Conservation (phyloP, 352 stramenopile genomes). For the Pilasporangium apinafurcum region DNA sequence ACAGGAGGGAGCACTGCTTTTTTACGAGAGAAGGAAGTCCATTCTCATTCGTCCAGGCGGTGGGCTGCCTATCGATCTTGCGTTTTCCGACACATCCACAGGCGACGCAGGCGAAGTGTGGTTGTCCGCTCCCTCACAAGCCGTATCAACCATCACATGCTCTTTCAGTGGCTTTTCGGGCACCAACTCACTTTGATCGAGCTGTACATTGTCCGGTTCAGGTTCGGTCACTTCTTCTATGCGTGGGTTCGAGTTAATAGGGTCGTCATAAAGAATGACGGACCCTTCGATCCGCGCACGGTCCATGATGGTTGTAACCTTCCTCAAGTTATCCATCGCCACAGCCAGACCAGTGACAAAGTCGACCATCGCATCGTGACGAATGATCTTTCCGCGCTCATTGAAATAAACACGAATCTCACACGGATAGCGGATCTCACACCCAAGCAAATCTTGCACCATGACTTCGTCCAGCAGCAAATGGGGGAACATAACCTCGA, state of each 20-base stretch:
- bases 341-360: conserved; percentile 31
- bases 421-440: conserved; percentile 26
- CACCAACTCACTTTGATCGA: no score
- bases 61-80: no score
- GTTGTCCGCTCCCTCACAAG: no score
- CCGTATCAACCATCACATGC: no score
- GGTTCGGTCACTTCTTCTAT: no score
- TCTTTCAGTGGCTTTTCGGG: no score
- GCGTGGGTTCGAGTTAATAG: background rate
- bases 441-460: conserved; percentile 18
- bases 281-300: conserved; percentile 7
- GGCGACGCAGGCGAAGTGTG: no score
- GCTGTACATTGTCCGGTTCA: no score
- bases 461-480: conserved; percentile 30
- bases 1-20: no score
- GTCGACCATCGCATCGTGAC: conserved; percentile 28
- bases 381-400: conserved; percentile 29
- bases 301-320: conserved; percentile 11
- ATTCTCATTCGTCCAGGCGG: no score
- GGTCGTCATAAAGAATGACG: conserved; percentile 6
- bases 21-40: no score
- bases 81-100: no score
- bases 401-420: conserved; percentile 40
- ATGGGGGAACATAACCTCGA: conserved; percentile 42
- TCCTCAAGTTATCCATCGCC: conserved; percentile 11